phyloP scores from a whole-genome alignment of 2,329 filamentous ascomycete genomes.

The Berkeleyomyces rouxiae region DNA sequence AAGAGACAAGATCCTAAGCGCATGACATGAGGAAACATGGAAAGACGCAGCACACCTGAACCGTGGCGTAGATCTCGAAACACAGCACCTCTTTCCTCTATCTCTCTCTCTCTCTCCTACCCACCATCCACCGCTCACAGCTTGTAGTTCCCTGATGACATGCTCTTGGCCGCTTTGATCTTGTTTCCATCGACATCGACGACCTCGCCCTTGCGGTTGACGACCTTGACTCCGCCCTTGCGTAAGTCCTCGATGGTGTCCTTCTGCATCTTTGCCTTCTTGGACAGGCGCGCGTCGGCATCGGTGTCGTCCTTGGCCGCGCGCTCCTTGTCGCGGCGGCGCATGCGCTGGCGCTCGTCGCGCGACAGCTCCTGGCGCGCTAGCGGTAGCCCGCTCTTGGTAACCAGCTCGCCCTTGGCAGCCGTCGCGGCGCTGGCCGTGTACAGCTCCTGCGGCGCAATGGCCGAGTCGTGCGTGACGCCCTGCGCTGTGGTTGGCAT shows the following conservation, averaged over 20 bases:
- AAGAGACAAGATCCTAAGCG: not conserved
- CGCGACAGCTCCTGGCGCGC: conserved; percentile 73
- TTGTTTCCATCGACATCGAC: conserved; percentile 72
- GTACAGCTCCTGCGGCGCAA: conserved; percentile 93
- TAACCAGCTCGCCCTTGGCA: conserved; percentile 58
- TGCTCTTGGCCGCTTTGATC: conserved; percentile 35
- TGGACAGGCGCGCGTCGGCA: conserved; percentile 18
- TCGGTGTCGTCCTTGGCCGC: conserved; percentile 45
- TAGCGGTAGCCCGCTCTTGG: conserved; percentile 61
- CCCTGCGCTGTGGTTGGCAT: conserved; percentile 69
- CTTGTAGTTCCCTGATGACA: conserved; percentile 44
- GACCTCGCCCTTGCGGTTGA: conserved; percentile 76
- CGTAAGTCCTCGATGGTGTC: conserved; percentile 50
- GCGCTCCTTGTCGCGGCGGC: conserved; percentile 73
- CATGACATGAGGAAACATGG: not conserved
- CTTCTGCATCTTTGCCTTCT: conserved; percentile 25
- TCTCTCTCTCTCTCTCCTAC: not conserved
- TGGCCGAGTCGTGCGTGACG: conserved; percentile 50
- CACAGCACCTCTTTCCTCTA: not conserved
- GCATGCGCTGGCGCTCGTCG: conserved; percentile 63
- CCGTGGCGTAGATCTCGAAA: not conserved
- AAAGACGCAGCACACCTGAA: not conserved
- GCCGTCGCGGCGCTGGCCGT: conserved; percentile 42
- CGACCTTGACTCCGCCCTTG: conserved; percentile 79
- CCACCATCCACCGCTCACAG: conserved; percentile 24